Percentiles rank a stretch among this genome's conserved stretches.
Conservation (phyloP, 768 basidiomycete species). For the Naganishia vaughanmartiniae region DNA sequence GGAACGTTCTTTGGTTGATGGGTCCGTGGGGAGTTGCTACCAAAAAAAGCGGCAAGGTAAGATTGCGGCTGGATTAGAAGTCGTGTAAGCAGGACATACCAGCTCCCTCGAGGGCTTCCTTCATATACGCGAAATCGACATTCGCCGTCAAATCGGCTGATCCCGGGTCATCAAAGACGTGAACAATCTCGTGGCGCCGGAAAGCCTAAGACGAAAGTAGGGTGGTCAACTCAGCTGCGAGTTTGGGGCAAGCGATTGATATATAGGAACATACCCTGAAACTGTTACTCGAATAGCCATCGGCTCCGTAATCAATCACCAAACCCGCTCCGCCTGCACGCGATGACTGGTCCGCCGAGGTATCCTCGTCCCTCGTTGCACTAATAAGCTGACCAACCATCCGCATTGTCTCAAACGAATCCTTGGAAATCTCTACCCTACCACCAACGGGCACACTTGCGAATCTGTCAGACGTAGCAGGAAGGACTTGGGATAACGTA, state of each 20-base stretch:
- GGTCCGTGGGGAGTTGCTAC: conserved; percentile 63
- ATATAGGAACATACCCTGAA: conserved; percentile 65
- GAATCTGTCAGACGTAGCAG: conserved; percentile 68
- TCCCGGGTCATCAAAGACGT: conserved; percentile 80
- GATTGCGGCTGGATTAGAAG: background rate
- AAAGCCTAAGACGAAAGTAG: conserved; percentile 65
- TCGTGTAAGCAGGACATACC: conserved; percentile 56
- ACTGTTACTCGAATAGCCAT: conserved; percentile 66
- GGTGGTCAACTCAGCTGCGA: background rate
- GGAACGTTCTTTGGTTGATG: conserved; percentile 71
- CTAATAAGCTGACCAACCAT: conserved; percentile 66
- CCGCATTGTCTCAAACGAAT: conserved; percentile 66
- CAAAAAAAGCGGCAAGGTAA: background rate
- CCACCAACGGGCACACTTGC: conserved; percentile 64
- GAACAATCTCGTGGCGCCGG: conserved; percentile 77
- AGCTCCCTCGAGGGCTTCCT: conserved; percentile 67
- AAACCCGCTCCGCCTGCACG: conserved; percentile 59
- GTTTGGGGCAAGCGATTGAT: too few species aligned
- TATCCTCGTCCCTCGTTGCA: conserved; percentile 13
- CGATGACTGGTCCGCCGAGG: conserved; percentile 15
- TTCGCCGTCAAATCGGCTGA: conserved; percentile 91
- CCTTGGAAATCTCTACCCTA: conserved; percentile 75
- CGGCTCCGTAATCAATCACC: conserved; percentile 84
- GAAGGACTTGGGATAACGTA: conserved; percentile 57
- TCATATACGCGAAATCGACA: conserved; percentile 87